These are phyloP conservation scores for Xylaria sp. DNA, from an alignment of 2,329 filamentous ascomycete genomes.

Conservation along the genomic window DNA sequence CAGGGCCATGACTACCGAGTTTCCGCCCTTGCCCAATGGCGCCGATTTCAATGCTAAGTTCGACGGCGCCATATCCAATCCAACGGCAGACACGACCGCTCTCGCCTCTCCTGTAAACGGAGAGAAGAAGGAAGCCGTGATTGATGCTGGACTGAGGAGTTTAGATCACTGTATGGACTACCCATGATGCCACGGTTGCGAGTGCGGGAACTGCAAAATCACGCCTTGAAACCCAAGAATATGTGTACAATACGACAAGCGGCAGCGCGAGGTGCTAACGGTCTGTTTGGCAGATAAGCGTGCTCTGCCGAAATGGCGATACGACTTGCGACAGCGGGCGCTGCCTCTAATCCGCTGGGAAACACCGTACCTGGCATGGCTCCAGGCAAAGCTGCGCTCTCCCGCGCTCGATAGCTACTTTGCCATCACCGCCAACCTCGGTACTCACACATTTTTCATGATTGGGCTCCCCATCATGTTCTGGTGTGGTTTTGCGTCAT, in stretches of 20 bases:
- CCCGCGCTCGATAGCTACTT: slow-evolving; percentile 95
- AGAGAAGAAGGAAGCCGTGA: slow-evolving; percentile 47
- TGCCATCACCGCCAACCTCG: slow-evolving; percentile 93
- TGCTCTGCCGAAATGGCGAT: slow-evolving; percentile 88
- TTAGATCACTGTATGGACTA: slow-evolving; percentile 74
- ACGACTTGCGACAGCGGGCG: slow-evolving; percentile 79
- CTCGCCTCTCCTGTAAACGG: slow-evolving; percentile 15
- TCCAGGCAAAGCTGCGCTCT: slow-evolving; percentile 83
- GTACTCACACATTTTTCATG: slow-evolving; percentile 99
- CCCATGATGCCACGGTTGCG: slow-evolving; percentile 5
- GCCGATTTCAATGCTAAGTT: slow-evolving; percentile 42
- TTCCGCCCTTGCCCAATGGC: slow-evolving; percentile 47
- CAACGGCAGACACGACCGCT: slow-evolving; percentile 6
- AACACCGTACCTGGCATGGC: slow-evolving; percentile 89
- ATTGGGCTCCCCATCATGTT: slow-evolving; percentile 92
- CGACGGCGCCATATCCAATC: slow-evolving; percentile 31
- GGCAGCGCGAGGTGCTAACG: slow-evolving; percentile 27
- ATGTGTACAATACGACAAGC: slow-evolving; percentile 15
- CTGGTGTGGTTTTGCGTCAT: slow-evolving; percentile 89
- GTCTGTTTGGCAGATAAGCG: slow-evolving; percentile 71
- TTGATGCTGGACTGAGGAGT: slow-evolving; percentile 82
- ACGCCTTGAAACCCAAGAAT: neutral
- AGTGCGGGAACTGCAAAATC: slow-evolving; percentile 1
- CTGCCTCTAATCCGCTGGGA: slow-evolving; percentile 93
- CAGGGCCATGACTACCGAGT: slow-evolving; percentile 49